These are phyloP conservation scores for Babesia bovis DNA, from an alignment of 169 alveolate species.

Conservation along the genomic window DNA sequence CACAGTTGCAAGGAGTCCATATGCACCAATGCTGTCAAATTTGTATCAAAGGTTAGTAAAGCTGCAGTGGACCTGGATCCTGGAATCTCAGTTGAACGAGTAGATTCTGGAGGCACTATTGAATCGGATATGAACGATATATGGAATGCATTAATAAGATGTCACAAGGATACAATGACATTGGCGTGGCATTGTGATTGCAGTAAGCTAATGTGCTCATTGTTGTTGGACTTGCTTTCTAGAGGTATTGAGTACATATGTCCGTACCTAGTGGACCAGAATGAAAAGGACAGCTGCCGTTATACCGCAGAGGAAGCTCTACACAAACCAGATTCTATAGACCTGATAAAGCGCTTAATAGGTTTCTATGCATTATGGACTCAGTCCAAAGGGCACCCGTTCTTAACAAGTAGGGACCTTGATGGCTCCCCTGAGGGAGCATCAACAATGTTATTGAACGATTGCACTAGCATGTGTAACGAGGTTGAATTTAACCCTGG, in stretches of 20 bases:
- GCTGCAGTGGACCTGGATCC: background rate
- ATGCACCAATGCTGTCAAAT: slow-evolving; percentile 7
- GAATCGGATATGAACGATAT: background rate
- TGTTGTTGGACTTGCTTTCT: no score
- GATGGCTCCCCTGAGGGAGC: background rate
- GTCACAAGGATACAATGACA: no score
- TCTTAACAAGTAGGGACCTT: background rate
- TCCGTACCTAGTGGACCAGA: no score
- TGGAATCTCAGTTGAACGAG: background rate
- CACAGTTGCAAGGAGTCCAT: slow-evolving; percentile 1
- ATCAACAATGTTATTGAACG: no score
- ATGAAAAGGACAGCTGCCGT: no score
- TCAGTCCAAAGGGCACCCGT: background rate
- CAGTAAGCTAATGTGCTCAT: no score
- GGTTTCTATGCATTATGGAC: slow-evolving; percentile 16
- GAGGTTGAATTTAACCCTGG: background rate
- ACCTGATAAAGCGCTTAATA: no score
- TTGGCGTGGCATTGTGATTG: no score
- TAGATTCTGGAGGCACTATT: background rate
- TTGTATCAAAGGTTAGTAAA: background rate
- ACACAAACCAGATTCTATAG: no score
- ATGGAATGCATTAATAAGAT: background rate
- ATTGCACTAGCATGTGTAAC: background rate
- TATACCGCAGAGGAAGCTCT: no score
- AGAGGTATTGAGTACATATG: no score